Conservation (phyloP, 495 filamentous ascomycete genomes). For the Delitschia confertaspora region DNA sequence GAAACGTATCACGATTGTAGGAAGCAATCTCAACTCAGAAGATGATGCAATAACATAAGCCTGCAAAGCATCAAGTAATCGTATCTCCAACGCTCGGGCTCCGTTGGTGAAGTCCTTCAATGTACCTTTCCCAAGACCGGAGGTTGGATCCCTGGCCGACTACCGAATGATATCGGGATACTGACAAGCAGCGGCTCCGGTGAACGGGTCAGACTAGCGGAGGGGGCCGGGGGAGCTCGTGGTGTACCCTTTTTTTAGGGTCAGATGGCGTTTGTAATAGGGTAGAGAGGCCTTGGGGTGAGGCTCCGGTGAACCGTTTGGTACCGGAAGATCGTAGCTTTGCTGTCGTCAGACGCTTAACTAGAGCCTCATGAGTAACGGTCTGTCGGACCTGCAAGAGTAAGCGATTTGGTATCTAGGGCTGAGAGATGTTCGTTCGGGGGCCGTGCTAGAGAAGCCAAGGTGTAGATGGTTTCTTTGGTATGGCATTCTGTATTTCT, state of each 20-base stretch:
- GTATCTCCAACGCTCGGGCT: conserved; percentile 7
- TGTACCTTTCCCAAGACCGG: conserved; percentile 12
- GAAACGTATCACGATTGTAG: conserved; percentile 8
- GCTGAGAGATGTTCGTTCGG: not conserved
- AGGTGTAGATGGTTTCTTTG: not conserved
- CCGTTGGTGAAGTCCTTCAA: conserved; percentile 16
- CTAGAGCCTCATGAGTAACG: conserved; percentile 21
- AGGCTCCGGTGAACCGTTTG: not conserved
- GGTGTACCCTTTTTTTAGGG: conserved; percentile 16
- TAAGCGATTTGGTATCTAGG: not conserved
- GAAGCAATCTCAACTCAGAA: conserved; percentile 7
- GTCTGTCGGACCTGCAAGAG: conserved; percentile 3
- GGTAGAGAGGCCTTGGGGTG: conserved; percentile 3
- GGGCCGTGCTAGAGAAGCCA: not conserved
- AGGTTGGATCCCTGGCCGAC: not conserved
- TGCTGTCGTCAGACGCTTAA: conserved; percentile 29
- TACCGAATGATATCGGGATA: conserved; percentile 3
- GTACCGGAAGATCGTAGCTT: conserved; percentile 8
- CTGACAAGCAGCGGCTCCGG: conserved; percentile 3
- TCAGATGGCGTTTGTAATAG: conserved; percentile 12
- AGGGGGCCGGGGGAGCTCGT: not conserved
- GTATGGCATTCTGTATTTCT: not conserved
- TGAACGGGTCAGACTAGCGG: conserved; percentile 4
- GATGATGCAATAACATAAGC: conserved; percentile 11
- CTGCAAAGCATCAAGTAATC: conserved; percentile 14